Percentiles rank a stretch among this genome's conserved stretches.
These are phyloP conservation scores for Musa acuminata DNA, from an alignment of 176 grass and related monocot genomes.

Conservation along the genomic window DNA sequence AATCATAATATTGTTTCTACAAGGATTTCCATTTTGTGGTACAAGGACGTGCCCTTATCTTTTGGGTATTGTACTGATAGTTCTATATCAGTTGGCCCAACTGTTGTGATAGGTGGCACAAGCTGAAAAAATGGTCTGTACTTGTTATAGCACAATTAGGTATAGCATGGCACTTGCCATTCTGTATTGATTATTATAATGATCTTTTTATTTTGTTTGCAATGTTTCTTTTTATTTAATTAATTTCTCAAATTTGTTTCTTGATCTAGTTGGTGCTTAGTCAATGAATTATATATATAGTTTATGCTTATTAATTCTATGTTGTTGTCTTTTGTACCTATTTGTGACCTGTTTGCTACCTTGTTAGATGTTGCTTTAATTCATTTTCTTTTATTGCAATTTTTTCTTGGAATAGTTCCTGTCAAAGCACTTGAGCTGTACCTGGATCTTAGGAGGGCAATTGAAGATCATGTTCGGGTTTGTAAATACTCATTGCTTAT, in stretches of 20 bases:
- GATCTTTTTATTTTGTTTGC: no score
- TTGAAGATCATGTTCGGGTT: constrained; percentile 77
- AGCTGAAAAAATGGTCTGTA: not conserved
- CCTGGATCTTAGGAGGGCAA: constrained; percentile 43
- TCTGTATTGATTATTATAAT: no score
- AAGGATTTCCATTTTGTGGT: no score
- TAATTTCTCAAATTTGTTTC: not conserved
- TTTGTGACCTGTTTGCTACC: not conserved
- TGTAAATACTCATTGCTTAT: constrained; percentile 25
- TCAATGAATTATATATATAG: not conserved
- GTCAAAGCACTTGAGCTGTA: constrained; percentile 53
- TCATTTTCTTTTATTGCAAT: constrained; percentile 18
- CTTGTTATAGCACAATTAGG: no score
- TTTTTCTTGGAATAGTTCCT: constrained; percentile 45
- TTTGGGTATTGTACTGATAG: no score
- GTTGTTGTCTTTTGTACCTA: not conserved
- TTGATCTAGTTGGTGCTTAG: not conserved
- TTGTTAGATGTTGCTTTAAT: not conserved
- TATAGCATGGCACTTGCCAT: no score
- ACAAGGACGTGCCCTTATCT: no score
- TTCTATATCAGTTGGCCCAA: no score
- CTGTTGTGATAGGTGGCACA: no score
- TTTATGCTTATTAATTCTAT: not conserved
- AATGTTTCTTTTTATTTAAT: not conserved
- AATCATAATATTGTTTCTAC: no score